Evolutionary conservation across 805 yeast species (phyloP).

Genomic region (Blastobotrys mokoenaii): DNA sequence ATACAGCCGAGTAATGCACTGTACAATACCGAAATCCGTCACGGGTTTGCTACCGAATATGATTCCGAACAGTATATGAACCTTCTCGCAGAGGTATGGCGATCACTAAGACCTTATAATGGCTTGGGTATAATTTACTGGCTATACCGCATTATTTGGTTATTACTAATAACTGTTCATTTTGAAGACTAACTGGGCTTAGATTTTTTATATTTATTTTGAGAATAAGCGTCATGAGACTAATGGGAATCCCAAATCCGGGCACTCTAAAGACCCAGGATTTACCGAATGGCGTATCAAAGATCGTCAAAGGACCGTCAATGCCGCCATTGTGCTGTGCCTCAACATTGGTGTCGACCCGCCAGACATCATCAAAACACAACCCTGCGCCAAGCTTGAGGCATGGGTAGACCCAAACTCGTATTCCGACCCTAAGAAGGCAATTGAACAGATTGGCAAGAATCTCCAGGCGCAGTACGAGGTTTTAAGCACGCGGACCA

Average conservation of each 20-base stretch:
- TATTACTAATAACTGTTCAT: no score
- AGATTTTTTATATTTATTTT: conserved; percentile 72
- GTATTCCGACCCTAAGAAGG: conserved; percentile 78
- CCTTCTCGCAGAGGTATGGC: conserved; percentile 35
- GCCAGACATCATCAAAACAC: conserved; percentile 88
- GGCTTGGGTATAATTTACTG: no score
- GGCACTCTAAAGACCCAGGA: conserved; percentile 40
- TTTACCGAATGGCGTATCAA: conserved; percentile 88
- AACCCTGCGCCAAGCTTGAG: conserved; percentile 85
- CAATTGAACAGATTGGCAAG: conserved; percentile 85
- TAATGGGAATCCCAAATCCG: conserved; percentile 60
- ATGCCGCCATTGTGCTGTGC: conserved; percentile 87
- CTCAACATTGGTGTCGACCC: conserved; percentile 94
- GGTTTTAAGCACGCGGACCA: conserved; percentile 73
- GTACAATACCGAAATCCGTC: conserved; percentile 38
- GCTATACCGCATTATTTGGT: background rate
- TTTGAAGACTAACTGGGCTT: background rate
- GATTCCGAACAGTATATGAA: conserved; percentile 42
- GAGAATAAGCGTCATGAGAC: conserved; percentile 90
- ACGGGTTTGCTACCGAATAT: conserved; percentile 53
- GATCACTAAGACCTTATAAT: no score
- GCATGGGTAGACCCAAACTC: conserved; percentile 88
- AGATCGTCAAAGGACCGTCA: conserved; percentile 85
- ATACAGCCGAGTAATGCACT: conserved; percentile 7
- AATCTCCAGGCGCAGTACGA: conserved; percentile 83